A percentile compares a stretch with the other conserved stretches of the same genome.
Evolutionary conservation across 345 rosid species (phyloP).

Genomic region (Arabidopsis thaliana): DNA sequence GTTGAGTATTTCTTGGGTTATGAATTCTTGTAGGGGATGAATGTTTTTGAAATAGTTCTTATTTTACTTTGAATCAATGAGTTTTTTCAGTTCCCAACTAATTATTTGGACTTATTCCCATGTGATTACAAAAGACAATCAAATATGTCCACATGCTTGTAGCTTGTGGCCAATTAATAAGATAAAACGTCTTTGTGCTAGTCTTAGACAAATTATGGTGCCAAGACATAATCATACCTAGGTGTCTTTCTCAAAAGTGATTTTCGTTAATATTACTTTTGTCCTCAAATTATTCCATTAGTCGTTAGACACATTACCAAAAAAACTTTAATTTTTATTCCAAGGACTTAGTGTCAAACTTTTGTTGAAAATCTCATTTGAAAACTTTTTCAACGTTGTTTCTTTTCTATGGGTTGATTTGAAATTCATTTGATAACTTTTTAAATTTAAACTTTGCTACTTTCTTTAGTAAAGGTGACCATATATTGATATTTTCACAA

Average conservation of each 20-base stretch:
- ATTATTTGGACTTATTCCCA: slow-evolving; percentile 1
- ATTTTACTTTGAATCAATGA: background rate
- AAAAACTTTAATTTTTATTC: slow-evolving; percentile 1
- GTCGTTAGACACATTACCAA: slow-evolving; percentile 17
- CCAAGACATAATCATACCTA: slow-evolving; percentile 37
- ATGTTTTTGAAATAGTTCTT: background rate
- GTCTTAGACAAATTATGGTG: slow-evolving; percentile 31
- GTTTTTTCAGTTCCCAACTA: background rate
- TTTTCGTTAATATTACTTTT: background rate
- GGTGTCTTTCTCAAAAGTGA: slow-evolving; percentile 19
- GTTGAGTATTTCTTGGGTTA: slow-evolving; percentile 2
- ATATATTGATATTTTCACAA: background rate
- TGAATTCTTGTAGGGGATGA: slow-evolving; percentile 4
- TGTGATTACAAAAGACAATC: slow-evolving; percentile 12
- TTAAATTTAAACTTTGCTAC: background rate
- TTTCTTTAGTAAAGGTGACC: background rate
- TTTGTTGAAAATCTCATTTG: slow-evolving; percentile 24
- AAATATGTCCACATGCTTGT: slow-evolving; percentile 16
- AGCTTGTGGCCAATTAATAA: background rate
- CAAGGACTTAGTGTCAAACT: background rate
- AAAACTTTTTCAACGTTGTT: slow-evolving; percentile 15
- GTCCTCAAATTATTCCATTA: background rate
- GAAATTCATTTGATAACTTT: background rate
- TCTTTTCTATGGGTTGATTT: slow-evolving; percentile 6
- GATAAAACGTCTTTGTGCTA: slow-evolving; percentile 1